Conservation (phyloP, 441 rosid genomes). For the Breynia disticha region DNA sequence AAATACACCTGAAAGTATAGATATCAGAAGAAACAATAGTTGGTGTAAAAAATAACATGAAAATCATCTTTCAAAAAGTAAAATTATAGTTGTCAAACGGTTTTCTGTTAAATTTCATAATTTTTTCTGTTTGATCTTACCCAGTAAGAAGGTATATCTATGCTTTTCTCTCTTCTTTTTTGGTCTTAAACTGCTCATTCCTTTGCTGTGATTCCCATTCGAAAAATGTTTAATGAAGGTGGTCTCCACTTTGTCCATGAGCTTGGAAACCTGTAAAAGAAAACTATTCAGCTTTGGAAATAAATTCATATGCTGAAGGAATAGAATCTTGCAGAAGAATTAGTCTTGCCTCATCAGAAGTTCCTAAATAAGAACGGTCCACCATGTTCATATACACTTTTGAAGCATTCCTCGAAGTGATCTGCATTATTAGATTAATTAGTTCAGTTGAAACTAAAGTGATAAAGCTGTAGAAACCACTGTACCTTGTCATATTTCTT, state of each 20-base stretch:
- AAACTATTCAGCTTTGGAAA: neutral
- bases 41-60: neutral
- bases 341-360: constrained; percentile 40
- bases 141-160: constrained; percentile 49
- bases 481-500: constrained; percentile 84
- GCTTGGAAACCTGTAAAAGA: constrained; percentile 37
- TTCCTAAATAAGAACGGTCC: constrained; percentile 54
- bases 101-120: too few relatives aligned
- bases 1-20: constrained; percentile 42
- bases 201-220: constrained; percentile 64
- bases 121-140: constrained; percentile 20
- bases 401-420: constrained; percentile 35
- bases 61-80: too few relatives aligned
- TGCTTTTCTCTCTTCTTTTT: constrained; percentile 53
- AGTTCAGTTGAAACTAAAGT: too few relatives aligned
- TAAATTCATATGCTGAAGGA: neutral
- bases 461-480: neutral
- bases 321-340: neutral
- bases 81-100: too few relatives aligned
- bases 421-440: constrained; percentile 22
- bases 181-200: constrained; percentile 51
- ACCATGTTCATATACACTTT: constrained; percentile 38
- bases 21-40: too few relatives aligned
- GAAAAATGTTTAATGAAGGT: constrained; percentile 60
- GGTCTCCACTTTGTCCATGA: constrained; percentile 49